These are phyloP conservation scores for Penicillium sclerotiorum DNA, from an alignment of 2,329 filamentous ascomycete species.

Conservation along the genomic window DNA sequence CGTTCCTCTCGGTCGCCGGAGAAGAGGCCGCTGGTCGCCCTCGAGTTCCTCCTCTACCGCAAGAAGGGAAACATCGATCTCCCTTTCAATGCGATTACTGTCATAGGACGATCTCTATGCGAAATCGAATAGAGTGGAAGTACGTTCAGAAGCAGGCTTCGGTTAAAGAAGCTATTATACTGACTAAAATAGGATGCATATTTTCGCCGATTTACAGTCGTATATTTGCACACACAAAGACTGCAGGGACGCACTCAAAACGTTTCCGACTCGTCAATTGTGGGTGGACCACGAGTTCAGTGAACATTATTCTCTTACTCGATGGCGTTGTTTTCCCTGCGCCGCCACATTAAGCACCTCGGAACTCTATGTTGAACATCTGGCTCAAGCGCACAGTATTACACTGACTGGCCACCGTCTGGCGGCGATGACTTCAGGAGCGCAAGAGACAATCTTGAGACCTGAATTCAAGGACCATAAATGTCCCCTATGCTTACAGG, in stretches of 20 bases:
- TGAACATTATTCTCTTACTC: slow-evolving; percentile 1
- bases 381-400: neutral
- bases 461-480: neutral
- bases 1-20: neutral
- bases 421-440: slow-evolving; percentile 2
- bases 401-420: neutral
- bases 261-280: slow-evolving; percentile 5
- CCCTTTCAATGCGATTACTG: slow-evolving; percentile 1
- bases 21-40: neutral
- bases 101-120: neutral
- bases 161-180: neutral
- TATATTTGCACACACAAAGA: slow-evolving; percentile 10
- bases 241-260: slow-evolving; percentile 6
- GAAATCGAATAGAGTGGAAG: slow-evolving; percentile 8
- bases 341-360: neutral
- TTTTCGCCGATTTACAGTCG: slow-evolving; percentile 9
- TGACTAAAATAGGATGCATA: slow-evolving; percentile 9
- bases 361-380: neutral
- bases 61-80: neutral
- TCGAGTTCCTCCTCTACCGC: neutral
- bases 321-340: slow-evolving; percentile 10
- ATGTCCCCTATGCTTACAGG: slow-evolving; percentile 4
- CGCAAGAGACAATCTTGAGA: slow-evolving; percentile 1
- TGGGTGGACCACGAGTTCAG: slow-evolving; percentile 13
- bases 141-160: neutral